Percentiles rank a stretch among this genome's conserved stretches.
Evolutionary conservation across 2,329 filamentous ascomycete genomes (phyloP).

Genomic region (Cladorrhinum sp.): DNA sequence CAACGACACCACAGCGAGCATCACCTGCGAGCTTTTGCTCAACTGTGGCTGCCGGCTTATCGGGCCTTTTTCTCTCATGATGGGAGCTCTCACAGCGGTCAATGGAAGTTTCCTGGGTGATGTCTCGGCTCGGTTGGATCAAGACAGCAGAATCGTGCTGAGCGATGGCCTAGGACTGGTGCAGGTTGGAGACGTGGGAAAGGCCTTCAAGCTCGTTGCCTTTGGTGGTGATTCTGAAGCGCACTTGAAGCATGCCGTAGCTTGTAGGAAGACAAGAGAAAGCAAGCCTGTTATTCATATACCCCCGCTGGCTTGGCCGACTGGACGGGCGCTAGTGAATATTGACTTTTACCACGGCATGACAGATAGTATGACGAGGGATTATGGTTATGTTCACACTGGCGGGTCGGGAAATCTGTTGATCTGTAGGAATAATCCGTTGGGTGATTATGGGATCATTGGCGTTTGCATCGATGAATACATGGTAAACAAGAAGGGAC

Average conservation of each 20-base stretch:
- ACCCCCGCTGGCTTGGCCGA: slow-evolving; percentile 10
- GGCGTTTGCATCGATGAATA: slow-evolving; percentile 7
- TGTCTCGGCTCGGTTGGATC: slow-evolving; percentile 10
- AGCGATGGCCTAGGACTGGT: slow-evolving; percentile 28
- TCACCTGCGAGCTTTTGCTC: slow-evolving; percentile 25
- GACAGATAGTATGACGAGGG: neutral
- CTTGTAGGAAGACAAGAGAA: slow-evolving; percentile 19
- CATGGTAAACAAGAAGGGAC: neutral
- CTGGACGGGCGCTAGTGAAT: slow-evolving; percentile 26
- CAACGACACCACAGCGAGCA: slow-evolving; percentile 25
- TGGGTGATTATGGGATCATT: slow-evolving; percentile 3
- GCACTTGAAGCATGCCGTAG: slow-evolving; percentile 18
- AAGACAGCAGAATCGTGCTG: slow-evolving; percentile 23
- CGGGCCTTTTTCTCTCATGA: slow-evolving; percentile 25
- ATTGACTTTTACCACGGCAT: slow-evolving; percentile 28
- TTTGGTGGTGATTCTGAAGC: slow-evolving; percentile 25
- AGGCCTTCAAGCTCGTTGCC: slow-evolving; percentile 26
- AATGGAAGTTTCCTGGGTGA: slow-evolving; percentile 25
- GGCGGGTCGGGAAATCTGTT: slow-evolving; percentile 13
- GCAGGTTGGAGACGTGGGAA: slow-evolving; percentile 29
- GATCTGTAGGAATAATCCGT: slow-evolving; percentile 6
- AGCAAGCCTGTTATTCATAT: slow-evolving; percentile 9
- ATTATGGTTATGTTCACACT: slow-evolving; percentile 12
- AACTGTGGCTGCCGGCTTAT: slow-evolving; percentile 29
- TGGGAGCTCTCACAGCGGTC: slow-evolving; percentile 25